These are phyloP conservation scores for Tolypocladium tundrense DNA, from an alignment of 2,329 filamentous ascomycete genomes.

Conservation along the genomic window DNA sequence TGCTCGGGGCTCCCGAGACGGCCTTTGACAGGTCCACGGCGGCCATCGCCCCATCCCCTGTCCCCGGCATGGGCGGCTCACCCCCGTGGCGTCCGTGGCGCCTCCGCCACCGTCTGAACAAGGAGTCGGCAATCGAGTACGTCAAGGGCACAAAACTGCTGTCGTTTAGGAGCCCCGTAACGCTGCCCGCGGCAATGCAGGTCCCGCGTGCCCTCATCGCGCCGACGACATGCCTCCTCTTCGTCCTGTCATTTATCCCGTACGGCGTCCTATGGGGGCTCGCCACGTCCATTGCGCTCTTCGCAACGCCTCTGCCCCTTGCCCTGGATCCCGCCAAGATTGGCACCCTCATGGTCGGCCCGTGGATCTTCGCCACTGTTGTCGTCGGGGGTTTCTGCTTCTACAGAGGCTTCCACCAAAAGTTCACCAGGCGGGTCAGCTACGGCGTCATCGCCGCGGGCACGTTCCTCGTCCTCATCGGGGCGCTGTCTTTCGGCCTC, in stretches of 20 bases:
- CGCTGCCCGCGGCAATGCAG: constrained; percentile 27
- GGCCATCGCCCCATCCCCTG: constrained; percentile 7
- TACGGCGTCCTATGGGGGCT: constrained; percentile 37
- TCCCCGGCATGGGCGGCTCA: constrained; percentile 7
- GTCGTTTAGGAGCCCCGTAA: constrained; percentile 22
- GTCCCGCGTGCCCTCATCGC: constrained; percentile 36
- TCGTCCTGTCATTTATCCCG: constrained; percentile 33
- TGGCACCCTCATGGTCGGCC: constrained; percentile 33
- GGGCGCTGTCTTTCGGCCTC: constrained; percentile 35
- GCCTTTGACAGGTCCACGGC: constrained; percentile 32
- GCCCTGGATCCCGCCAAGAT: constrained; percentile 26
- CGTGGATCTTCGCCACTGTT: constrained; percentile 29
- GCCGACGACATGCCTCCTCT: constrained; percentile 38
- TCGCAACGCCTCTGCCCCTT: constrained; percentile 35
- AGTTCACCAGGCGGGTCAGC: constrained; percentile 22
- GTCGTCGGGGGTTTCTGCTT: constrained; percentile 22
- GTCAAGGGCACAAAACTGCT: constrained; percentile 27
- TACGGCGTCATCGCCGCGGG: constrained; percentile 24
- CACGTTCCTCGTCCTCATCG: constrained; percentile 26
- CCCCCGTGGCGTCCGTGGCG: constrained; percentile 11
- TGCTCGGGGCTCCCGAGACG: constrained; percentile 41
- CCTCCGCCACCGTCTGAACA: constrained; percentile 17
- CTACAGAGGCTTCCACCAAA: constrained; percentile 16
- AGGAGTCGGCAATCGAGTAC: constrained; percentile 24
- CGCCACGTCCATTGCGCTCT: constrained; percentile 31